phyloP scores from a whole-genome alignment of 2,329 filamentous ascomycete genomes.

The Phaeosphaeria sp. region DNA sequence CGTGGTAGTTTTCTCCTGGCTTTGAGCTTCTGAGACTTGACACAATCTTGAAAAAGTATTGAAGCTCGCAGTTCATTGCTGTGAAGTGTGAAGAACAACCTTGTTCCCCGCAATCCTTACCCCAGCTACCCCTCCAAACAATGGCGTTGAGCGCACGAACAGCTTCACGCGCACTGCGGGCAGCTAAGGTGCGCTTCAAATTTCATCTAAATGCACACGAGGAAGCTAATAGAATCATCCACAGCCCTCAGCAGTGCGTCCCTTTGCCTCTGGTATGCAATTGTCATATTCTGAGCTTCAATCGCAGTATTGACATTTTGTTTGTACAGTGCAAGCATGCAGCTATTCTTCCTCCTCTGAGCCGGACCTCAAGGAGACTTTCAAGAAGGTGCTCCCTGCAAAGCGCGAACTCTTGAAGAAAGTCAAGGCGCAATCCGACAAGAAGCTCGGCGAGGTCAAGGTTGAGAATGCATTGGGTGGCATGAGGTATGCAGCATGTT shows the following conservation, averaged over 20 bases:
- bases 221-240: constrained; percentile 20
- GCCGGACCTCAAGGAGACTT: constrained; percentile 85
- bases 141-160: constrained; percentile 72
- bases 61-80: constrained; percentile 8
- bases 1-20: constrained; percentile 27
- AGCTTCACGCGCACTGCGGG: constrained; percentile 68
- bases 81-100: constrained; percentile 18
- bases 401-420: constrained; percentile 94
- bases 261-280: constrained; percentile 46
- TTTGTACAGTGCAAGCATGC: constrained; percentile 52
- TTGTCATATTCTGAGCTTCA: constrained; percentile 15
- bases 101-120: constrained; percentile 29
- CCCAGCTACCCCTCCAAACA: constrained; percentile 42
- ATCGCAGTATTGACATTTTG: constrained; percentile 17
- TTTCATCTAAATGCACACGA: not conserved
- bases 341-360: constrained; percentile 78
- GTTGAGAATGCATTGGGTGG: constrained; percentile 93
- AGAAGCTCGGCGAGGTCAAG: constrained; percentile 89
- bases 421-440: constrained; percentile 84
- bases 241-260: constrained; percentile 39
- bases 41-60: constrained; percentile 4
- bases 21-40: constrained; percentile 6
- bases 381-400: constrained; percentile 83
- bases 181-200: constrained; percentile 63
- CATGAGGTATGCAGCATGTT: constrained; percentile 70